A percentile compares a stretch with the other conserved stretches of the same genome.
Conservation (phyloP, 2,329 filamentous ascomycete species). For the Knoxdaviesia proteae region DNA sequence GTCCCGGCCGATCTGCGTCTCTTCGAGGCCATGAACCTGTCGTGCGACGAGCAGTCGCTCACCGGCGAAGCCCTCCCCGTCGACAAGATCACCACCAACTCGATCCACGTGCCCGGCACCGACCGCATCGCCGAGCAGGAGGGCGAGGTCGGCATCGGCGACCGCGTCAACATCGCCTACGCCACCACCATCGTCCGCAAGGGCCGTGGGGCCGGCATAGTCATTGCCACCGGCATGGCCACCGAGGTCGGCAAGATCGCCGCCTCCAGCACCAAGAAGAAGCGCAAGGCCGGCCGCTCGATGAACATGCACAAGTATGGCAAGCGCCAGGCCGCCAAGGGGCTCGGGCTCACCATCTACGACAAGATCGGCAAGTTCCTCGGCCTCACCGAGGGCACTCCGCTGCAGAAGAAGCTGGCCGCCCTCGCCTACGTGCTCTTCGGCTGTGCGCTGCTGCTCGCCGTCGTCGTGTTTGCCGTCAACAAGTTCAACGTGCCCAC, state of each 20-base stretch:
- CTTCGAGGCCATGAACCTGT: slow-evolving; percentile 56
- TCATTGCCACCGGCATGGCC: slow-evolving; percentile 50
- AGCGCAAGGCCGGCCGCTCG: slow-evolving; percentile 31
- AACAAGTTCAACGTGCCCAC: slow-evolving; percentile 29
- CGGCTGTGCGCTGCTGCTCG: slow-evolving; percentile 39
- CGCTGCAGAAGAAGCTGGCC: slow-evolving; percentile 57
- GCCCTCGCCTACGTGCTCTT: slow-evolving; percentile 62
- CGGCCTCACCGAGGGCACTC: slow-evolving; percentile 46
- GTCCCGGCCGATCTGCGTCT: slow-evolving; percentile 53
- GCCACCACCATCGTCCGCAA: slow-evolving; percentile 54
- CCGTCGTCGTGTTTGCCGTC: slow-evolving; percentile 35
- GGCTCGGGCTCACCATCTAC: slow-evolving; percentile 23
- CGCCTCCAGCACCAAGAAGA: slow-evolving; percentile 28
- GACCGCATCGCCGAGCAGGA: slow-evolving; percentile 23
- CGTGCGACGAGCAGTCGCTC: slow-evolving; percentile 58
- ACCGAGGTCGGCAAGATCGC: slow-evolving; percentile 55
- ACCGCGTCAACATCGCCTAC: slow-evolving; percentile 56
- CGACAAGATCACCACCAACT: slow-evolving; percentile 37
- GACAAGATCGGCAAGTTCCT: slow-evolving; percentile 35
- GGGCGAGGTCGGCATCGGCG: slow-evolving; percentile 41
- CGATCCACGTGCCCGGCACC: slow-evolving; percentile 20
- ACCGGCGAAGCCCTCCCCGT: slow-evolving; percentile 59
- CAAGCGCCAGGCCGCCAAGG: slow-evolving; percentile 26
- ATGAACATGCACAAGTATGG: slow-evolving; percentile 33
- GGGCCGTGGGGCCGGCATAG: slow-evolving; percentile 52